Percentiles rank a stretch among this genome's conserved stretches.
Conservation (phyloP, 2,329 filamentous ascomycete genomes). For the Exophiala sp. region DNA sequence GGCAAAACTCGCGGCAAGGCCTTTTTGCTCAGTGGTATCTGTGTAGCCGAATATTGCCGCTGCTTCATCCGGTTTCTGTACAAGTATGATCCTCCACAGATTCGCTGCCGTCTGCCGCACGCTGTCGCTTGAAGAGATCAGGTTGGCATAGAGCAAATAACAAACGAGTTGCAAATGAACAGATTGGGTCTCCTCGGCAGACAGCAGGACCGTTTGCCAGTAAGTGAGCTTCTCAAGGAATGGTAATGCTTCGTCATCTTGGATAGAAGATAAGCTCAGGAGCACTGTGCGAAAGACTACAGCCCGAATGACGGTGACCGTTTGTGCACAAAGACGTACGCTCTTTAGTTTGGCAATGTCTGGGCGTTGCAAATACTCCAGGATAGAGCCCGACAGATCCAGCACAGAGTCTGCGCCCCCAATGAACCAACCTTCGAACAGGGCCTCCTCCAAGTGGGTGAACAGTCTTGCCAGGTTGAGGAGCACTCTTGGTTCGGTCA, state of each 20-base stretch:
- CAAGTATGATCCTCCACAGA: conserved; percentile 85
- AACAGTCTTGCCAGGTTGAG: conserved; percentile 83
- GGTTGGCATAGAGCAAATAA: conserved; percentile 87
- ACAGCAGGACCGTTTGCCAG: conserved; percentile 90
- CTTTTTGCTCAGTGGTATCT: conserved; percentile 65
- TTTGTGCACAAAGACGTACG: conserved; percentile 85
- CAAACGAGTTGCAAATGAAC: conserved; percentile 81
- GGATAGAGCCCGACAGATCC: conserved; percentile 77
- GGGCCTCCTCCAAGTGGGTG: conserved; percentile 77
- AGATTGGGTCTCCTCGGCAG: conserved; percentile 72
- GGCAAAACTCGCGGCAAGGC: conserved; percentile 72
- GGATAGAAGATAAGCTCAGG: conserved; percentile 77
- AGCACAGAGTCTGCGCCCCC: conserved; percentile 78
- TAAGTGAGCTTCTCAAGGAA: conserved; percentile 86
- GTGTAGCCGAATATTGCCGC: conserved; percentile 69
- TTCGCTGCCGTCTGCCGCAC: conserved; percentile 75
- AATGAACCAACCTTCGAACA: conserved; percentile 96
- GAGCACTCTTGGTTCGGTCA: conserved; percentile 77
- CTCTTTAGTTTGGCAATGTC: conserved; percentile 78
- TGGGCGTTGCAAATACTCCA: conserved; percentile 85
- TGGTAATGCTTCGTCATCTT: conserved; percentile 64
- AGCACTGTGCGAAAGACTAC: conserved; percentile 77
- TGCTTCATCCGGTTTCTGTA: conserved; percentile 86
- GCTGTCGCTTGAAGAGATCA: conserved; percentile 65
- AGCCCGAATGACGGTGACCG: conserved; percentile 69